Percentiles rank a stretch among this genome's conserved stretches.
Evolutionary conservation across 805 yeast genomes (phyloP).

Genomic region (Candida maris): DNA sequence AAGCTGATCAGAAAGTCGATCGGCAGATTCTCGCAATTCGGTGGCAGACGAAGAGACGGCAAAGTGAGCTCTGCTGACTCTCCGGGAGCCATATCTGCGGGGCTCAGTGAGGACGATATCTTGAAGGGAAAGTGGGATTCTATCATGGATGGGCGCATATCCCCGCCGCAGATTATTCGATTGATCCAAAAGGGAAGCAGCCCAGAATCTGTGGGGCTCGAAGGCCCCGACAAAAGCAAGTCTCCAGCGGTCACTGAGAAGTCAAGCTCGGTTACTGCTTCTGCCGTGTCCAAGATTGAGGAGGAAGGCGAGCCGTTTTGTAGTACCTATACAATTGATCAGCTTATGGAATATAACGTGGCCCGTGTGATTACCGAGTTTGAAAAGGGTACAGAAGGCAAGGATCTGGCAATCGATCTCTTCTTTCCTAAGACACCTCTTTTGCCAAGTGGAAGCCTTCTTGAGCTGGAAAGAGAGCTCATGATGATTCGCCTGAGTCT

Average conservation of each 20-base stretch:
- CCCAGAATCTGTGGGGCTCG: slow-evolving; percentile 1
- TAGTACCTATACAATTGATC: slow-evolving; percentile 13
- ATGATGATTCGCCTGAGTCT: slow-evolving; percentile 20
- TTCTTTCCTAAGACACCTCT: slow-evolving; percentile 17
- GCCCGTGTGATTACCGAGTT: slow-evolving; percentile 11
- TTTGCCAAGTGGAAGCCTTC: slow-evolving; percentile 3
- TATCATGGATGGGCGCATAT: slow-evolving; percentile 10
- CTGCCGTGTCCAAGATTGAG: background rate
- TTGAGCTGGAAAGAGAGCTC: slow-evolving; percentile 19
- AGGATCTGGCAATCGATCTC: slow-evolving; percentile 18
- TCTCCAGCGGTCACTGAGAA: background rate
- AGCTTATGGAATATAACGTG: slow-evolving; percentile 18
- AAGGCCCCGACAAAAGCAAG: background rate
- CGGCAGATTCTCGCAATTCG: slow-evolving; percentile 5
- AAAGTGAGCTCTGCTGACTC: slow-evolving; percentile 1
- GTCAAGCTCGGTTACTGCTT: background rate
- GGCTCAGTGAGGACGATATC: slow-evolving; percentile 1
- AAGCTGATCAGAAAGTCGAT: slow-evolving; percentile 5
- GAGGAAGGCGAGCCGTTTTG: background rate
- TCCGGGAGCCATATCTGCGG: background rate
- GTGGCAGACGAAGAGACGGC: background rate
- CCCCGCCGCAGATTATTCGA: slow-evolving; percentile 19
- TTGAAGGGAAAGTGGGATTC: slow-evolving; percentile 12
- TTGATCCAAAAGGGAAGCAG: slow-evolving; percentile 3
- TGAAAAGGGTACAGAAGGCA: slow-evolving; percentile 17